Conservation (phyloP, 345 rosid species). For the Gossypium mustelinum region DNA sequence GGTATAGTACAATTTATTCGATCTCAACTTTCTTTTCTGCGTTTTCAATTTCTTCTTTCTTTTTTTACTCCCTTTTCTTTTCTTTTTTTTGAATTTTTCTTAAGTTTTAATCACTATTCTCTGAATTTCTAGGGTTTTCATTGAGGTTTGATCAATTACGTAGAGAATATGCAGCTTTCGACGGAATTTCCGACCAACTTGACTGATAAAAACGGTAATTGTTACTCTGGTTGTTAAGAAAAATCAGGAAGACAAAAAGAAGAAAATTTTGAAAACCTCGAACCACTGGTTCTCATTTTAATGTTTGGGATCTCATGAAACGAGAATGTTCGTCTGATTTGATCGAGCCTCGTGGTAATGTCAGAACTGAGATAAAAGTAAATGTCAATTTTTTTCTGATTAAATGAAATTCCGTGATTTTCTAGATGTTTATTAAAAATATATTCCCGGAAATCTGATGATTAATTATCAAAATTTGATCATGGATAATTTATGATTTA, state of each 20-base stretch:
- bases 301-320: neutral
- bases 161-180: neutral
- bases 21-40: neutral
- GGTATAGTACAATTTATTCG: neutral
- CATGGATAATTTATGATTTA: no score
- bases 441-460: neutral
- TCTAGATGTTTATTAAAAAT: neutral
- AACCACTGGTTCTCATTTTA: neutral
- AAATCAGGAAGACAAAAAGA: neutral
- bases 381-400: no score
- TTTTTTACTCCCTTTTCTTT: no score
- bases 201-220: neutral
- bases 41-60: neutral
- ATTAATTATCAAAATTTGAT: no score
- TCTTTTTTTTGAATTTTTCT: no score
- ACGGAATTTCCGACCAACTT: no score
- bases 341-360: no score
- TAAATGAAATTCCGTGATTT: no score
- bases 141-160: neutral
- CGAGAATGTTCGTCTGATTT: no score
- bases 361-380: no score
- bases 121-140: neutral
- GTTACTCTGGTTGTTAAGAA: slow-evolving; percentile 3
- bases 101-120: neutral
- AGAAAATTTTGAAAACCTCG: neutral